Evolutionary conservation across 2,329 filamentous ascomycete genomes (phyloP), one percentile per base, ranked within the genome.

Genomic region (Thelonectria rubi): DNA sequence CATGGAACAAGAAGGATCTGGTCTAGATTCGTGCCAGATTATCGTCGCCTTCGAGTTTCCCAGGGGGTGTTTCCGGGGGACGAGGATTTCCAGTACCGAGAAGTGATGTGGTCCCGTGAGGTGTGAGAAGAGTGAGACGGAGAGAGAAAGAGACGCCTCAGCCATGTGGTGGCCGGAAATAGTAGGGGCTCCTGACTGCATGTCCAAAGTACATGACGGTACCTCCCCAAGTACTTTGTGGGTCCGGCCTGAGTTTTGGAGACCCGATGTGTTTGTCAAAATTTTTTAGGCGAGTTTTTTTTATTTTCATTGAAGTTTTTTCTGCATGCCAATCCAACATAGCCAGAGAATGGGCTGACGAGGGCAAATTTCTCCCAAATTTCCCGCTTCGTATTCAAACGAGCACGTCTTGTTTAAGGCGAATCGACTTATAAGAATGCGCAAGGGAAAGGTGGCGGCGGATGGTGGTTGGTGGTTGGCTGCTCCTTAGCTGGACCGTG

Each of bases 101-200:
- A 52, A 39, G 21, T 58, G 58, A 52, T 43, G 21, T 58, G 58
- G 62, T 66, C 63, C 58, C 59, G 62, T 63, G 58, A 62, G 65
- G 54, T 54, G 56, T 37, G 53, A 26, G 15, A 20, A 12, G 5
- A 18, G 62, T 63, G 58, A 62, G 63, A 37, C 12, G 15, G 34
- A 14, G 55, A 47, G 63, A 37, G 34, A 37, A 15, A 4, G 55
- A 47, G 56, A 14, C 52, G n/a, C n/a, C n/a, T n/a, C n/a, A 48
- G 55, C 67, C 63, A 69, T 67, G 63, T 66, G 66, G 65, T 68
- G 60, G 58, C 65, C 64, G 62, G 66, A 70, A 69, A 70, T 69
- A 67, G 66, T 60, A 55, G 54, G 55, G 34, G 12, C 15, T 15
- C 34, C 15, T 15, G 34, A 37, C 34, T 37, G 34, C 34, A 20